Evolutionary conservation across 2,329 filamentous ascomycete genomes (phyloP), one percentile per base, ranked within the genome.

Genomic region (Tolypocladium ophioglossoides): DNA sequence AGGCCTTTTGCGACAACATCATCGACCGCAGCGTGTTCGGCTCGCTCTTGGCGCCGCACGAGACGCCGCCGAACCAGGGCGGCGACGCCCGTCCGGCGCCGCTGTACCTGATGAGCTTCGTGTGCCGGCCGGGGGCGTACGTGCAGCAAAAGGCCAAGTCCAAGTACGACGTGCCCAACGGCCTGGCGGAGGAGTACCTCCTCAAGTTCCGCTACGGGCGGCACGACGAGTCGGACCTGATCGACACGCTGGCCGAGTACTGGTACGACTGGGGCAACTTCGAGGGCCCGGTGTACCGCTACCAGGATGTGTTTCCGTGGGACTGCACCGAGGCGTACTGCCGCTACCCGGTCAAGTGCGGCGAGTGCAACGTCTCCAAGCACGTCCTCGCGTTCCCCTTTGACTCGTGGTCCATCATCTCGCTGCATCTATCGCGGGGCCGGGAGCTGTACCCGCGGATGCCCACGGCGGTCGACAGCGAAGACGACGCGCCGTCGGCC

Each of bases 181-280:
- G 73, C 0, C 58, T 73, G 9, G 71, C 67, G 2, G 72, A 76
- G 53, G 72, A 75, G 58, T 75, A 73, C 50, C 64, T 76, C 0
- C 64, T 70, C 12, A 64, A 64, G 14, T 70, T 74, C 54, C 65
- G 65, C 50, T 71, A 65, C 51, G 72, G 72, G 5, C 61, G 67
- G 0, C 67, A 73, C 50, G 66, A 72, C 41, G 70, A 74, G 7
- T 62, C 70, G 2, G 73, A 76, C 54, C 64, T 76, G 4, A 68
- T 75, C 32, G 74, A 76, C 58, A 68, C 66, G 0, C 68, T 69
- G 12, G 64, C 68, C 53, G 72, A 76, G 61, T 76, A 76, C 56
- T 76, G 73, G 74, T 63, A 71, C 53, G 73, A 75, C 58, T 76
- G 72, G 72, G 72, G 68, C 5, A 67, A 64, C 9, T 74, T 76